Conservation (phyloP, 345 rosid species). For the Citrus unshiu region DNA sequence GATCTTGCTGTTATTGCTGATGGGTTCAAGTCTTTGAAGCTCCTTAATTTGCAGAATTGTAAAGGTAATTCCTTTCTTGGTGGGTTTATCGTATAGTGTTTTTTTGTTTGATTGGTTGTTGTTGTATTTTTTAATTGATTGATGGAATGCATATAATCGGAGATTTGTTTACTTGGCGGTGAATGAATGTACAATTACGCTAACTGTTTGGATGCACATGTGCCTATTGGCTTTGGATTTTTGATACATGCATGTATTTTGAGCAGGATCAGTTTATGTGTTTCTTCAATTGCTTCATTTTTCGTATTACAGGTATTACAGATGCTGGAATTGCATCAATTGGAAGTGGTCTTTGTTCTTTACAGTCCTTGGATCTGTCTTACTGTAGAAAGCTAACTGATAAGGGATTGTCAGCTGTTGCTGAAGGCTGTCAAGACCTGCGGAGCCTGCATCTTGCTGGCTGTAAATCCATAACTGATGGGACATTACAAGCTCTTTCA, state of each 20-base stretch:
- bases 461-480: slow-evolving; percentile 67
- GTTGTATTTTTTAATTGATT: not conserved
- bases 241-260: not conserved
- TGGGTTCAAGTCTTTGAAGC: slow-evolving; percentile 59
- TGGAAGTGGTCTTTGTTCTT: slow-evolving; percentile 60
- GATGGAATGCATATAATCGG: not conserved
- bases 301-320: slow-evolving; percentile 55
- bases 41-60: slow-evolving; percentile 66
- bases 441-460: slow-evolving; percentile 59
- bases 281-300: not conserved
- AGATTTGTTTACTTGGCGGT: not conserved
- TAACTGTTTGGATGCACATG: not conserved
- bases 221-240: not conserved
- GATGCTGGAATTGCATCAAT: slow-evolving; percentile 69
- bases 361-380: slow-evolving; percentile 84
- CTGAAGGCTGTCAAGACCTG: slow-evolving; percentile 69
- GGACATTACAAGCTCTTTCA: slow-evolving; percentile 46
- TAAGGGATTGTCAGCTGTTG: slow-evolving; percentile 72
- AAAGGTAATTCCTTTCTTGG: slow-evolving; percentile 38
- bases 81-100: not conserved
- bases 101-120: not conserved
- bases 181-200: not conserved
- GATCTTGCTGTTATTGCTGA: slow-evolving; percentile 70
- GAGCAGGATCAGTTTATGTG: not conserved
- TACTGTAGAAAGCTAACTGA: slow-evolving; percentile 84